Conservation (phyloP, 2,329 filamentous ascomycete species). For the Alternaria triticimaculans region DNA sequence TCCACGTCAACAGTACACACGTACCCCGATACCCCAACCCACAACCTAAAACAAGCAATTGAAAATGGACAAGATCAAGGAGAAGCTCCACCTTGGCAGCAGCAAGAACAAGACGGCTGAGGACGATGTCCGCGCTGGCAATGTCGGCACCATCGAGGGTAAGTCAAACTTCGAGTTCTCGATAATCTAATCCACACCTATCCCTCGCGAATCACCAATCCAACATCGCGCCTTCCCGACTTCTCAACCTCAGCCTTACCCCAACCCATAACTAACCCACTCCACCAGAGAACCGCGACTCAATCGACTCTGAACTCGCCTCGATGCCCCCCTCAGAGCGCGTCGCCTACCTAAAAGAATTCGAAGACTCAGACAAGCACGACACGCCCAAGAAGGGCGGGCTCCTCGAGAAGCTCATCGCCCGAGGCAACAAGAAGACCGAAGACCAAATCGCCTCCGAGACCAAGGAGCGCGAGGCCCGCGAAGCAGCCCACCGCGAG, state of each 20-base stretch:
- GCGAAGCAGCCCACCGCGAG: slow-evolving; percentile 14
- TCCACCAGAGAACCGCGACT: slow-evolving; percentile 36
- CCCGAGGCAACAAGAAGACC: slow-evolving; percentile 44
- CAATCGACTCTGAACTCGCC: slow-evolving; percentile 43
- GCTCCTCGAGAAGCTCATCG: slow-evolving; percentile 43
- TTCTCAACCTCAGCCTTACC: neutral
- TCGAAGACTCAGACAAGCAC: slow-evolving; percentile 43
- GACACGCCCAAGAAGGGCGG: slow-evolving; percentile 42
- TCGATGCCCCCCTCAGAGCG: slow-evolving; percentile 43
- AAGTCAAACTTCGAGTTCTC: slow-evolving; percentile 1
- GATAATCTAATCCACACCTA: neutral
- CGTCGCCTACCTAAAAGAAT: slow-evolving; percentile 44
- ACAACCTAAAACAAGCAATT: neutral
- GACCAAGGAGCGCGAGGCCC: slow-evolving; percentile 28
- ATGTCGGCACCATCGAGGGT: slow-evolving; percentile 31
- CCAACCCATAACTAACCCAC: neutral
- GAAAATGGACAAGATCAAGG: slow-evolving; percentile 46
- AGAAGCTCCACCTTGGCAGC: slow-evolving; percentile 44
- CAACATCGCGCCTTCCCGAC: neutral
- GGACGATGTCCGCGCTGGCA: slow-evolving; percentile 21
- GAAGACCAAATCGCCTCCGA: slow-evolving; percentile 43
- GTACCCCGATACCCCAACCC: neutral
- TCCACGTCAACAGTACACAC: neutral
- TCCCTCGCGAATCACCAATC: neutral
- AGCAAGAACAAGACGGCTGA: slow-evolving; percentile 41